Conservation (phyloP, 768 basidiomycete species). For the Tubosaeta brunneosetosa region DNA sequence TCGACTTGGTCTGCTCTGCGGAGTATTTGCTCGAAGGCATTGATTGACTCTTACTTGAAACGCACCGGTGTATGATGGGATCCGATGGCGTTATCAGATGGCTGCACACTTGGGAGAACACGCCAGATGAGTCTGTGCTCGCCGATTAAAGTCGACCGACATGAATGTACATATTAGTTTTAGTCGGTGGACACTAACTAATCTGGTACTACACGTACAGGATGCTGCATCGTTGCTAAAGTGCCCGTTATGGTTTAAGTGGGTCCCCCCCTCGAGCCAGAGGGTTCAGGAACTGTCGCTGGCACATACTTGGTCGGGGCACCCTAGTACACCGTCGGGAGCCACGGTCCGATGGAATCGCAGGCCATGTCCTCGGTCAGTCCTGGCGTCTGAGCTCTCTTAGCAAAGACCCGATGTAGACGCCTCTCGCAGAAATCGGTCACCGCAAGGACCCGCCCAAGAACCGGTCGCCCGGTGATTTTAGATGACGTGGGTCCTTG, state of each 20-base stretch:
- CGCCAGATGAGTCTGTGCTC: background rate
- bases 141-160: background rate
- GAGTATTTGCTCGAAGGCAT: too few relatives aligned
- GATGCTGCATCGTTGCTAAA: background rate
- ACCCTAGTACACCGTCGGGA: too few relatives aligned
- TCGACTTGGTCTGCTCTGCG: background rate
- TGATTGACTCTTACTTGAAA: background rate
- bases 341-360: too few relatives aligned
- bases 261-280: background rate
- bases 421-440: background rate
- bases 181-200: background rate
- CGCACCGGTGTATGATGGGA: background rate
- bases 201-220: conserved; percentile 3
- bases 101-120: background rate
- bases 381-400: background rate
- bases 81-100: background rate
- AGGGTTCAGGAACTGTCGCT: background rate
- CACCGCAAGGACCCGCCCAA: background rate
- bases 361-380: background rate
- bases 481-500: background rate
- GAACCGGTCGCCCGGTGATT: conserved; percentile 9
- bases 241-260: conserved; percentile 1
- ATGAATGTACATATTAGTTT: background rate
- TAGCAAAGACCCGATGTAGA: background rate
- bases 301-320: too few relatives aligned